Evolutionary conservation across 768 basidiomycete species (phyloP).

Genomic region (Serendipita sp.): DNA sequence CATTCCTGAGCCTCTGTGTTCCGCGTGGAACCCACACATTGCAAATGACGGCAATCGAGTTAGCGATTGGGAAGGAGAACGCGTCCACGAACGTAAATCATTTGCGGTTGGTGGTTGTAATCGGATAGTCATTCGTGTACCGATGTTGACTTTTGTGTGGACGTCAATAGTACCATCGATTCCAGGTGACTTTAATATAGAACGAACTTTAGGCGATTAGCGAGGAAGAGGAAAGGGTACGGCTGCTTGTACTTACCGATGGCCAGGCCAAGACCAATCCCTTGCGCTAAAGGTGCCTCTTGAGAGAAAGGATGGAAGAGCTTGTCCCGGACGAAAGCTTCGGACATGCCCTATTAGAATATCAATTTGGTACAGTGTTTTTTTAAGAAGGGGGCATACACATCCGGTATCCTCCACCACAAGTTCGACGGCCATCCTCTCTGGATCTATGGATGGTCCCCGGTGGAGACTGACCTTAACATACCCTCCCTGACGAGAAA

Average conservation of each 20-base stretch:
- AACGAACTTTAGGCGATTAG: not conserved
- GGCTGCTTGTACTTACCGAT: slow-evolving; percentile 87
- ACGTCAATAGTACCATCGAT: slow-evolving; percentile 3
- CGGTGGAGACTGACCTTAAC: slow-evolving; percentile 65
- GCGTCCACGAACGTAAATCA: not conserved
- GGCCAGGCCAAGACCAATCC: slow-evolving; percentile 85
- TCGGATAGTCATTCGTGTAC: not conserved
- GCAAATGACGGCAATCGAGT: not conserved
- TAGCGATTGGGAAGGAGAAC: not conserved
- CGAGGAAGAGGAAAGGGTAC: slow-evolving; percentile 21
- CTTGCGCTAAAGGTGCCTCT: slow-evolving; percentile 85
- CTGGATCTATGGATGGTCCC: not conserved
- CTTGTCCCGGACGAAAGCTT: slow-evolving; percentile 44
- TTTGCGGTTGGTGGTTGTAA: not conserved
- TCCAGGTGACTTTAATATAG: slow-evolving; percentile 1
- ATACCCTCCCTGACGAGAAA: slow-evolving; percentile 38
- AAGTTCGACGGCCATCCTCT: not conserved
- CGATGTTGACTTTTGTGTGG: not conserved
- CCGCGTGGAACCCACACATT: not conserved
- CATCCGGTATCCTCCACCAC: slow-evolving; percentile 3
- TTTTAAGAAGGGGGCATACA: not conserved
- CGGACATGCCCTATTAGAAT: not conserved
- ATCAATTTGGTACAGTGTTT: not conserved
- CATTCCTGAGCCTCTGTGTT: not conserved
- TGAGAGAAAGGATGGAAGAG: slow-evolving; percentile 95